Conservation (phyloP, 2,329 filamentous ascomycete genomes). For the Drechslerella stenobrocha region DNA sequence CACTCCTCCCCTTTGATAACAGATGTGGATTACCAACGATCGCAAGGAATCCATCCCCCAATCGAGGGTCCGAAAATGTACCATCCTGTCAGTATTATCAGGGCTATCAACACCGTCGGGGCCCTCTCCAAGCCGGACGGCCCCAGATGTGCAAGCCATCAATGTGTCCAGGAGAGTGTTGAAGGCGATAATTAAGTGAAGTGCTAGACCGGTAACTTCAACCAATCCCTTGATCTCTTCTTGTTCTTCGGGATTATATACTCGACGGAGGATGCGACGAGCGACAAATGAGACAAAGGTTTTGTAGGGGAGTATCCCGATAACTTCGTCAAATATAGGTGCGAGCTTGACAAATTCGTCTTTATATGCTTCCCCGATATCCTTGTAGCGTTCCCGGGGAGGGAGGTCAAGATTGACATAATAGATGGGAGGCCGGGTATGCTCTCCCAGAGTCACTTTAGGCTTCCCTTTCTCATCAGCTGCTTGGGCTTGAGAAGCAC, state of each 20-base stretch:
- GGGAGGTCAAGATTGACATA: constrained; percentile 36
- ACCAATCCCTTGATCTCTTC: constrained; percentile 66
- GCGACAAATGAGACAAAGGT: constrained; percentile 56
- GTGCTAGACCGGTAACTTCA: constrained; percentile 59
- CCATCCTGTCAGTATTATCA: constrained; percentile 55
- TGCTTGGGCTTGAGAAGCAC: no score
- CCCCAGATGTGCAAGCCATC: constrained; percentile 68
- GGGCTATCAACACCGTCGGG: constrained; percentile 16
- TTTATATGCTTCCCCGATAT: constrained; percentile 38
- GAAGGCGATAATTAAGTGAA: constrained; percentile 66
- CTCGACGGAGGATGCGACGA: constrained; percentile 59
- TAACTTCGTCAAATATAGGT: constrained; percentile 25
- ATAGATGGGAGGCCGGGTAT: constrained; percentile 18
- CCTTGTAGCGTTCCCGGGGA: constrained; percentile 34
- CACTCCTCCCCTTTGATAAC: constrained; percentile 54
- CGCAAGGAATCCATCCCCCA: constrained; percentile 59
- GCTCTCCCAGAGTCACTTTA: not conserved
- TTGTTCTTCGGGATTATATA: constrained; percentile 64
- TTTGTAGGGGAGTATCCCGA: constrained; percentile 14
- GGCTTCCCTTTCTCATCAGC: no score
- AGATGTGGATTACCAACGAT: constrained; percentile 57
- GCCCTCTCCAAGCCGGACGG: constrained; percentile 54
- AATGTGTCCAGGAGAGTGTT: constrained; percentile 68
- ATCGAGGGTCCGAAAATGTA: constrained; percentile 63
- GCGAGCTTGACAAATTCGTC: constrained; percentile 9